Conservation (phyloP, 1,284 basidiomycete species). For the Malassezia dermatis region DNA sequence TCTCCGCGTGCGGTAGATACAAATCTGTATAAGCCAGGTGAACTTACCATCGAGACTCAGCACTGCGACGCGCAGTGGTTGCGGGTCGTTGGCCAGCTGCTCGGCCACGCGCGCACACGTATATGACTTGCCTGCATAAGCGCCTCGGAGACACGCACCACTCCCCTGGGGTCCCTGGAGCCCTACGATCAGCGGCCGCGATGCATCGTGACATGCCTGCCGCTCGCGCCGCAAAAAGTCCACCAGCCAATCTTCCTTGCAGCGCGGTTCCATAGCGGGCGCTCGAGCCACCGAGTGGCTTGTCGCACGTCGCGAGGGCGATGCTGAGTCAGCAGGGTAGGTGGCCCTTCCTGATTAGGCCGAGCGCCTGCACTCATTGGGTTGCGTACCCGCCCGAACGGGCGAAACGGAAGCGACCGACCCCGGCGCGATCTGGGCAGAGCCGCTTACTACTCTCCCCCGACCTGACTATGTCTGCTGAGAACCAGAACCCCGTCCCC, state of each 20-base stretch:
- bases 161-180: slow-evolving; percentile 68
- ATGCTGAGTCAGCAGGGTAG: neutral
- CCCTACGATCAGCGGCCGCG: slow-evolving; percentile 54
- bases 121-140: slow-evolving; percentile 18
- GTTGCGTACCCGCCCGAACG: neutral
- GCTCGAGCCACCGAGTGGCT: slow-evolving; percentile 3
- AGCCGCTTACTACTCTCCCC: neutral
- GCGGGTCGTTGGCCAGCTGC: slow-evolving; percentile 53
- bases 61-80: slow-evolving; percentile 56
- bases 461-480: neutral
- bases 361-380: neutral
- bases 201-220: neutral
- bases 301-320: neutral
- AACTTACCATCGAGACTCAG: slow-evolving; percentile 60
- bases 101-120: slow-evolving; percentile 40
- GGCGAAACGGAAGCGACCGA: neutral
- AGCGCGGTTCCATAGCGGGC: neutral
- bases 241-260: neutral
- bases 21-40: slow-evolving; percentile 53
- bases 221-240: slow-evolving; percentile 1
- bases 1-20: slow-evolving; percentile 61
- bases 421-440: neutral
- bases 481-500: neutral
- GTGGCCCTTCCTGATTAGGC: neutral
- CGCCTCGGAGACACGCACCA: slow-evolving; percentile 20